Conservation (phyloP, 768 basidiomycete species). For the Pleurotus giganteus region DNA sequence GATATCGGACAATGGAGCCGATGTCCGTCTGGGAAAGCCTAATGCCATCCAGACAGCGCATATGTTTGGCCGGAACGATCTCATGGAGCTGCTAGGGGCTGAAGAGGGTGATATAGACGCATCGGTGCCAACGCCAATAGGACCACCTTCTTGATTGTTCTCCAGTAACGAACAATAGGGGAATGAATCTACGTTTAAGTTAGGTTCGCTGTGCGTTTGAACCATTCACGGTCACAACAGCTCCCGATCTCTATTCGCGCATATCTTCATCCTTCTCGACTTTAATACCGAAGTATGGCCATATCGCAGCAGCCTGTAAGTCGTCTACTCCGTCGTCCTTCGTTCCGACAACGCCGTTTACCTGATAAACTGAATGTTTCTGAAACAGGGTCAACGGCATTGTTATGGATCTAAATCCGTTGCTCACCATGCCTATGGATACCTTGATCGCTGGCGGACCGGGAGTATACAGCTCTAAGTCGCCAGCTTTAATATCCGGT, state of each 20-base stretch:
- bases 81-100: conserved; percentile 57
- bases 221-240: too few relatives aligned
- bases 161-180: too few relatives aligned
- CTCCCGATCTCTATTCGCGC: conserved; percentile 13
- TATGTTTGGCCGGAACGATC: conserved; percentile 60
- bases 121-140: conserved; percentile 32
- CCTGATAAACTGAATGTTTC: conserved; percentile 46
- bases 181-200: too few relatives aligned
- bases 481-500: conserved; percentile 15
- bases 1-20: conserved; percentile 58
- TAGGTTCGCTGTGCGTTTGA: too few relatives aligned
- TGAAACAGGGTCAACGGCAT: conserved; percentile 18
- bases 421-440: conserved; percentile 54
- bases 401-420: neutral
- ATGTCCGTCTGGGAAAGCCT: conserved; percentile 64
- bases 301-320: conserved; percentile 43
- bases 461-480: conserved; percentile 46
- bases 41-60: conserved; percentile 67
- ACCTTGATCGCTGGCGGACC: conserved; percentile 57
- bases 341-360: conserved; percentile 40
- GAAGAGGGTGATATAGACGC: conserved; percentile 50
- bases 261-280: conserved; percentile 37
- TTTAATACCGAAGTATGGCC: conserved; percentile 43
- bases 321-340: conserved; percentile 45
- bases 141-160: neutral